Percentiles rank a stretch among this genome's conserved stretches.
These are phyloP conservation scores for Moricandia arvensis DNA, from an alignment of 345 rosid genomes.

Conservation along the genomic window DNA sequence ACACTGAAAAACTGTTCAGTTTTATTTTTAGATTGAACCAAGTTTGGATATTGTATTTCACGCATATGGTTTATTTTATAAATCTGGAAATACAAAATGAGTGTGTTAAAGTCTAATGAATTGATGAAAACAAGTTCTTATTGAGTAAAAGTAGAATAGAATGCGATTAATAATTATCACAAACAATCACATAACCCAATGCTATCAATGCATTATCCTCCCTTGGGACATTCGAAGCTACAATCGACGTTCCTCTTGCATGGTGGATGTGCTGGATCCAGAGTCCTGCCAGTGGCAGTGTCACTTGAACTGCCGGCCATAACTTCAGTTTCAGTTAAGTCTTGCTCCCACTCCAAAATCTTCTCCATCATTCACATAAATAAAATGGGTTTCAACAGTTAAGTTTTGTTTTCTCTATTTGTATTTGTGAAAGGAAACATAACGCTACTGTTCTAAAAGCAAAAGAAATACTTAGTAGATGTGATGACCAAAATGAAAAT, in stretches of 20 bases:
- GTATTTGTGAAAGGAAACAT: neutral
- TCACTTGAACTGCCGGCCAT: neutral
- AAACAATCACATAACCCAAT: conserved; percentile 2
- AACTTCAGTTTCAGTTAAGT: neutral
- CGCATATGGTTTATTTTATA: neutral
- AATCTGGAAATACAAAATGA: neutral
- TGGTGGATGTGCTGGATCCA: neutral
- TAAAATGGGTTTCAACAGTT: neutral
- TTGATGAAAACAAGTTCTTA: too few relatives aligned
- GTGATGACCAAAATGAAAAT: conserved; percentile 24
- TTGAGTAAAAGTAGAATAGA: neutral
- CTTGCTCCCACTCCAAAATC: conserved; percentile 17
- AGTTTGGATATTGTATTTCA: neutral
- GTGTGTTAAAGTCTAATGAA: neutral
- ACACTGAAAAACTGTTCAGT: neutral
- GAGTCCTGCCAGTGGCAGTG: neutral
- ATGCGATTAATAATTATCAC: neutral
- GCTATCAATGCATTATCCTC: neutral
- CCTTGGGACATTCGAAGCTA: neutral
- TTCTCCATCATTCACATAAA: conserved; percentile 10
- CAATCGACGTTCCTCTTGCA: conserved; percentile 10
- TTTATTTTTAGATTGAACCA: neutral
- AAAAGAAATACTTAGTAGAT: conserved; percentile 13
- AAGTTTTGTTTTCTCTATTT: neutral
- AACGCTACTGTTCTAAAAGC: neutral